Conservation (phyloP, 164 flowering plant genomes). For the Paratinospora sagittata region DNA sequence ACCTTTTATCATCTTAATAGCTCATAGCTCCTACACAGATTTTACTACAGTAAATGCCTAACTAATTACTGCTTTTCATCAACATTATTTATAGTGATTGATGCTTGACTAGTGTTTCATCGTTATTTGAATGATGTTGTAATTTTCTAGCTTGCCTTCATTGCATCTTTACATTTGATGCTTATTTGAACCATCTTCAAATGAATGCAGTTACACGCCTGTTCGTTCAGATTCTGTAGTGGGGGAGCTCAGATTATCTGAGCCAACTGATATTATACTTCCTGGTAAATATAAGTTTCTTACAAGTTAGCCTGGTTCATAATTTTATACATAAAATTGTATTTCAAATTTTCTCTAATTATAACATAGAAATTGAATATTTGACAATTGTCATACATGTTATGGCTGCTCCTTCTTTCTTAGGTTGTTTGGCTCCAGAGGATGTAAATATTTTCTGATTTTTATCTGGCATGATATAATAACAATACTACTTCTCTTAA, state of each 20-base stretch:
- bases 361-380: too few species aligned
- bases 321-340: background rate
- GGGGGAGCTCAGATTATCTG: conserved; percentile 84
- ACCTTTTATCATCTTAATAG: too few species aligned
- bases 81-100: background rate
- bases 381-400: too few species aligned
- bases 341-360: too few species aligned
- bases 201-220: conserved; percentile 70
- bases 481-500: too few species aligned
- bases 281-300: conserved; percentile 50
- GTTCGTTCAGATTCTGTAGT: conserved; percentile 87
- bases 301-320: background rate
- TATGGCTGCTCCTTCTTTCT: too few species aligned
- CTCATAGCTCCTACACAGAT: too few species aligned
- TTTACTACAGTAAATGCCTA: too few species aligned
- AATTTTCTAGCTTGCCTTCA: background rate
- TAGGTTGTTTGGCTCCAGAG: too few species aligned
- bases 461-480: too few species aligned
- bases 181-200: conserved; percentile 3
- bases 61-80: too few species aligned
- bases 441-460: too few species aligned
- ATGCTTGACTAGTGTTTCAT: background rate
- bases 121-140: background rate
- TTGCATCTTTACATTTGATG: background rate
- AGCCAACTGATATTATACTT: conserved; percentile 65